These are phyloP conservation scores for Chondrus crispus DNA, from an alignment of 23 red algal genomes.

Conservation along the genomic window DNA sequence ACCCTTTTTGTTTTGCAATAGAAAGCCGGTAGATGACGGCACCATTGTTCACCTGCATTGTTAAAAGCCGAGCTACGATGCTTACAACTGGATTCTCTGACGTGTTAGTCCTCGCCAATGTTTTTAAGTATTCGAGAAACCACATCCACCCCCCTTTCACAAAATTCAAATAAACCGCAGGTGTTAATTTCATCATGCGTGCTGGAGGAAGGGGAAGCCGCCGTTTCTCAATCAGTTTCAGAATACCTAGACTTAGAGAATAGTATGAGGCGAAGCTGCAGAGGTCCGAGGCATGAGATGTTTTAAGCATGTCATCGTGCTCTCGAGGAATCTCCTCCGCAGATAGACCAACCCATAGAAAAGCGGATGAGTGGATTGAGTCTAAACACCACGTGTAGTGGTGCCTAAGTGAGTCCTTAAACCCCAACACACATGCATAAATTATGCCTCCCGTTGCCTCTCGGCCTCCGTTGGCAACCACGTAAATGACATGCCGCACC, in stretches of 20 bases:
- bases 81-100: constrained; percentile 11
- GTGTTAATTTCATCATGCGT: neutral
- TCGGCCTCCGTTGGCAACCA: neutral
- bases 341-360: neutral
- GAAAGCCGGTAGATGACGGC: neutral
- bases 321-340: neutral
- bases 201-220: neutral
- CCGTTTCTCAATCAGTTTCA: neutral
- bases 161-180: constrained; percentile 11
- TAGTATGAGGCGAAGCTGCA: neutral
- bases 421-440: neutral
- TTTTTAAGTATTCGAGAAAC: neutral
- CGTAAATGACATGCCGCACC: neutral
- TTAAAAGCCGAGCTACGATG: neutral
- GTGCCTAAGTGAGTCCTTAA: neutral
- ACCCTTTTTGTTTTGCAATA: neutral
- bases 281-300: neutral
- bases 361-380: neutral
- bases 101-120: neutral
- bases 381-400: neutral
- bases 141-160: neutral
- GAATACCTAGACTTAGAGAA: neutral
- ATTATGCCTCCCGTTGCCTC: neutral
- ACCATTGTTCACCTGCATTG: neutral
- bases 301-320: neutral